Conservation (phyloP, 2,329 filamentous ascomycete genomes). For the Calonectria hongkongensis region DNA sequence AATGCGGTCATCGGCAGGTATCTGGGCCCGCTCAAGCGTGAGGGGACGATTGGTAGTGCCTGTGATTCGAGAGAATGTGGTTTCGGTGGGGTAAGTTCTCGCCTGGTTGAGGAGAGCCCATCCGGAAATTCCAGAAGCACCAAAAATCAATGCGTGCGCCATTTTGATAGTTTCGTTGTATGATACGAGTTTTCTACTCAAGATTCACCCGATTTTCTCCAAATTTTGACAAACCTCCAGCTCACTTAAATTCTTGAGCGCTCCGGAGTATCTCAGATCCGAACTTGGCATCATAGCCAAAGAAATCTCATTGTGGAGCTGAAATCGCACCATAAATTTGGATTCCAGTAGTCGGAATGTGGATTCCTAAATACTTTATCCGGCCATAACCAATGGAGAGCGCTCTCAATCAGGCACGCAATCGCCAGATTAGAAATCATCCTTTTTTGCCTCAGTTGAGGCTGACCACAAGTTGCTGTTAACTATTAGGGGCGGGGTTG, state of each 20-base stretch:
- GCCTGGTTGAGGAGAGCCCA: conserved; percentile 11
- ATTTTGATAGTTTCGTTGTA: neutral
- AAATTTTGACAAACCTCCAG: too few species aligned
- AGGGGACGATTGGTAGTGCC: conserved; percentile 14
- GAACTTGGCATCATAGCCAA: neutral
- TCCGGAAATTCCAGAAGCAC: conserved; percentile 13
- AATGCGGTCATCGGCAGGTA: conserved; percentile 1
- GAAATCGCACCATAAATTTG: neutral
- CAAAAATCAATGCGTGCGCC: conserved; percentile 17
- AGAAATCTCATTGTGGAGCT: too few species aligned
- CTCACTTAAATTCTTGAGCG: neutral
- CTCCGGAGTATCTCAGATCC: neutral
- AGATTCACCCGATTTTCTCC: neutral
- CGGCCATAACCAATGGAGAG: neutral
- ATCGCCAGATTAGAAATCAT: neutral
- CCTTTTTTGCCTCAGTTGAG: neutral
- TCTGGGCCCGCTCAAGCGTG: conserved; percentile 9
- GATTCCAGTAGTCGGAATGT: neutral
- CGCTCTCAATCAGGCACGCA: neutral
- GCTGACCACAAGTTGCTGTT: too few species aligned
- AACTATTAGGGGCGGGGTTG: too few species aligned
- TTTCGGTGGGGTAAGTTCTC: neutral
- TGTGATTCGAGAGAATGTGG: neutral
- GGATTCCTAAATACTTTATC: neutral
- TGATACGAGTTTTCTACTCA: too few species aligned